A percentile compares a stretch with the other conserved stretches of the same genome.
These are phyloP conservation scores for Tritrichomonas foetus DNA, from an alignment of 208 protist genomes.

Conservation along the genomic window DNA sequence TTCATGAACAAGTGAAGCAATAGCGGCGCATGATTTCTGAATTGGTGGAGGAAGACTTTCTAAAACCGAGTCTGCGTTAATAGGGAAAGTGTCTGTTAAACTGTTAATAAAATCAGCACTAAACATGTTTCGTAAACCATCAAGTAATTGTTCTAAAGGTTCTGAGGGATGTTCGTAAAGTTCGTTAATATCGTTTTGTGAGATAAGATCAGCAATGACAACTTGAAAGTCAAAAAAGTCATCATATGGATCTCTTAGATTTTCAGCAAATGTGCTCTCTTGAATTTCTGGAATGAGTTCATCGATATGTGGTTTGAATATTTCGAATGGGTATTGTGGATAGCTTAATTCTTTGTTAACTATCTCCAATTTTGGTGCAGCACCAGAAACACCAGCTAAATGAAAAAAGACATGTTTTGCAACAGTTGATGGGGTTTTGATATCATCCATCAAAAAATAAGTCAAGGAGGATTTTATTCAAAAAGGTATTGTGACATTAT, in stretches of 20 bases:
- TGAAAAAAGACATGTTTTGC: too few relatives aligned
- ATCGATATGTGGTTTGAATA: not conserved
- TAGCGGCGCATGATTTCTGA: not conserved
- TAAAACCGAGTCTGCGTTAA: not conserved
- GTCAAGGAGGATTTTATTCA: too few relatives aligned
- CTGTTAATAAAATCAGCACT: not conserved
- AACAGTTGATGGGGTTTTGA: too few relatives aligned
- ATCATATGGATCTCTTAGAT: not conserved
- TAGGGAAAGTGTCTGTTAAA: not conserved
- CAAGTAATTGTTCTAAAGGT: not conserved
- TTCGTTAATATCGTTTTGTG: not conserved
- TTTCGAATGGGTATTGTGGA: not conserved
- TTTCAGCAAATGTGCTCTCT: not conserved
- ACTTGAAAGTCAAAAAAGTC: not conserved
- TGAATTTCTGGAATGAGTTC: constrained; percentile 21
- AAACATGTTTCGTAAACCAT: not conserved
- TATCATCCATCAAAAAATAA: too few relatives aligned
- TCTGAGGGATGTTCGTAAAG: not conserved
- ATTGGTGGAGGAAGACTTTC: not conserved
- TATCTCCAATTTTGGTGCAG: not conserved
- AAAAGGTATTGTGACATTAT: too few relatives aligned
- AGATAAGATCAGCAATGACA: not conserved
- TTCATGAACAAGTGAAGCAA: not conserved
- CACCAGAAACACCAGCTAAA: too few relatives aligned
- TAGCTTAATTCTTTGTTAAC: not conserved